Evolutionary conservation across 2,329 filamentous ascomycete species (phyloP), one percentile per base, ranked within the genome.

Genomic region (Monilinia vaccinii-corymbosi): DNA sequence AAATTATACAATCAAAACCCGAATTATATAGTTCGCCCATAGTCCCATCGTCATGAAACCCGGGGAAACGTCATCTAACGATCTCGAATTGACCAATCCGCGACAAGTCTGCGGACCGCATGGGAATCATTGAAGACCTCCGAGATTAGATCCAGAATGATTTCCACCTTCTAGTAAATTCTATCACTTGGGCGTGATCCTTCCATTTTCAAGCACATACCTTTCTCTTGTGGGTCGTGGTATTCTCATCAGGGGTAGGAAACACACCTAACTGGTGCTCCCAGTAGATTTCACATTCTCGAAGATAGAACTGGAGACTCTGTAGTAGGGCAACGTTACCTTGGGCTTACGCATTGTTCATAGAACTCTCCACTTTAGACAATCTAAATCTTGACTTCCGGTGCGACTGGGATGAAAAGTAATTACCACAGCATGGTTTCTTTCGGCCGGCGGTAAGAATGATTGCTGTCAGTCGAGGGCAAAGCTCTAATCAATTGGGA

Each of bases 361-460:
- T 5, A 11, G 25, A 32, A 16, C 13, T 4, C n/a, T 18, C 6
- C 23, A 40, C 44, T 25, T 31, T n/a, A 21, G n/a, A 45, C 28
- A 31, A 36, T 52, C 40, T 46, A 46, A 23, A 28, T 58, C 2
- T 53, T 46, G 21, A 28, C 16, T 36, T n/a, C 21, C 23, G 21
- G 32, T 45, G 28, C 23, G 18, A 21, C 28, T n/a, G 21, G 48
- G 36, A 38, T 36, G 1, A 13, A 3, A 45, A 51, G 9, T 3
- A 38, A 36, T 8, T 16, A 52, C 11, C 45, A 21, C 28, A 28
- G 14, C 21, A 11, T 4, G 23, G 4, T 53, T 58, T 45, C 48
- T 58, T 58, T 38, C 56, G 52, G 47, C 47, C 56, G 52, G 47
- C 56, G 45, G 38, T 58, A 34, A 58, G 38, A 52, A 18, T 34